Evolutionary conservation across 2,329 filamentous ascomycete species (phyloP).

Genomic region (Alternaria sp.): DNA sequence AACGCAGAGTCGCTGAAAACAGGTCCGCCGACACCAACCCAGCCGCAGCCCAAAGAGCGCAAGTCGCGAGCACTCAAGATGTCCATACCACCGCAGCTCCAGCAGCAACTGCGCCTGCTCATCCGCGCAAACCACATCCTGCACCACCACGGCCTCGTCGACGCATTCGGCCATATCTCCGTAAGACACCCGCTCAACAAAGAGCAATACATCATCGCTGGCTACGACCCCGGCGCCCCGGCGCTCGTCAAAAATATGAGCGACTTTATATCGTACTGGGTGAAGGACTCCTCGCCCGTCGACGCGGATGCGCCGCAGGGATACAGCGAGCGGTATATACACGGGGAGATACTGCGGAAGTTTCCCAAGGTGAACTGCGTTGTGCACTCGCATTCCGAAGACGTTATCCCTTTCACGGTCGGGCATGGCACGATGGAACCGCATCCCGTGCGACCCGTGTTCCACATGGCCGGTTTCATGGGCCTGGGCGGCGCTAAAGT

Average conservation of each 20-base stretch:
- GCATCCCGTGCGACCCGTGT: conserved; percentile 32
- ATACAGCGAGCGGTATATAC: conserved; percentile 54
- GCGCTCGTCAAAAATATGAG: conserved; percentile 52
- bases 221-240: conserved; percentile 52
- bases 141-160: conserved; percentile 57
- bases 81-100: conserved; percentile 17
- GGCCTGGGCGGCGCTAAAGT: conserved; percentile 24
- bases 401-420: conserved; percentile 49
- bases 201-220: conserved; percentile 57
- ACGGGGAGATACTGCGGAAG: conserved; percentile 47
- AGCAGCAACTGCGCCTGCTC: conserved; percentile 27
- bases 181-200: conserved; percentile 55
- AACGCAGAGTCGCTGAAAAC: background rate
- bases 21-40: background rate
- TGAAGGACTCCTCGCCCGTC: conserved; percentile 52
- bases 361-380: conserved; percentile 50
- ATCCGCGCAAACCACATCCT: conserved; percentile 56
- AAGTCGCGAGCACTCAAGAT: background rate
- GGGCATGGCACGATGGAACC: conserved; percentile 28
- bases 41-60: background rate
- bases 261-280: conserved; percentile 57
- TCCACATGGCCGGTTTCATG: conserved; percentile 53
- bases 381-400: conserved; percentile 50
- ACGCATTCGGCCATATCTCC: conserved; percentile 62
- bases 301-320: conserved; percentile 45